Evolutionary conservation across 768 basidiomycete species (phyloP), one percentile per base, ranked within the genome.

Genomic region (Tylopilus subfusipes): DNA sequence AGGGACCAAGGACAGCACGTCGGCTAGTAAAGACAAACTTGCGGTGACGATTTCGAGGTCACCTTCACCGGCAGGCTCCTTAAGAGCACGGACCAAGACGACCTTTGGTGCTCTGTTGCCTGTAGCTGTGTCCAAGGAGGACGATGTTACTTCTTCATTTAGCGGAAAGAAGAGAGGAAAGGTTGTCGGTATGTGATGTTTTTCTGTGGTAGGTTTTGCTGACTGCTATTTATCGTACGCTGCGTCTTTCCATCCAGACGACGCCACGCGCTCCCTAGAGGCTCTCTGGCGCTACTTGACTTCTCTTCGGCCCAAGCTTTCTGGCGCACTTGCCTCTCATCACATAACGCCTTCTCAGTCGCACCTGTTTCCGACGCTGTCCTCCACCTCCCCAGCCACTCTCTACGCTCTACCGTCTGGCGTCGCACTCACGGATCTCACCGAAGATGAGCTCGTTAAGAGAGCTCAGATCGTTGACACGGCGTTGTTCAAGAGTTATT

Each of bases 391-490:
- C 2, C 75, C 85, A 0, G 80, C 84, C 8, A 88, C 95, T 38
- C 81, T 98, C 12, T 85, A 93, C 48, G 76, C 78, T 0, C 72
- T 95, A 11, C 95, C 96, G 0, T 65, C 65, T 24, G 85, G 90
- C 55, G 77, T 82, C 0, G 85, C 92, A 0, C 73, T 94, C 42
- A 73, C 82, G 0, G 76, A 81, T 4, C 75, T 98, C 21, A 86
- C 83, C 1, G 87, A 94, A 3, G 90, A 90, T 55, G 88, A 97
- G 58, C 77, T 98, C 7, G 76, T 95, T 34, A 81, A 91, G 19
- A 91, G 88, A 52, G 93, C 94, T 1, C 95, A 98, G 72, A 85
- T 98, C 31, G 89, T 98, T 24, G 93, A 98, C 63, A 98, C 97
- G 1, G 95, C 91, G 10, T 73, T 98, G 59, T 94, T 98, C 72